Base-by-base conservation (phyloP, 2,329 filamentous ascomycete species). In the Daldinia sp. region DNA sequence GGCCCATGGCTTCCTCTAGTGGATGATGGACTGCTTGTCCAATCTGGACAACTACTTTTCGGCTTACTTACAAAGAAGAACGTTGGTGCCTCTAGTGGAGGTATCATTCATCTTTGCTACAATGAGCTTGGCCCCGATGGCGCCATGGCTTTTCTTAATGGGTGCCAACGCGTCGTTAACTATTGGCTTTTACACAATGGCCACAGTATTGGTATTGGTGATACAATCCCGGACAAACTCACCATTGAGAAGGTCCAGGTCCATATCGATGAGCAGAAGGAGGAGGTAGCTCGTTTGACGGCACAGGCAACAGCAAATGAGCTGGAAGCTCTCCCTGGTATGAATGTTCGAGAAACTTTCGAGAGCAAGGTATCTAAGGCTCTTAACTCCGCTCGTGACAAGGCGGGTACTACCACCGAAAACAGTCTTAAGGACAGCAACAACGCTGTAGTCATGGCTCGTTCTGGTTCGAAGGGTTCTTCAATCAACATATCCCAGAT, bases 401-500 rank as follows among this genome's bases (percentile, higher is more conserved):
- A 94, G 77, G 95, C 95, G 74, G 95, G 95, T 89, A 94, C 90
- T 19, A 91, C 89, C 51, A 96, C 95, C 0, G 92, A 96, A 78
- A 90, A 93, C 80, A 93, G 91, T 83, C 81, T 99, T 76, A 97
- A 97, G 81, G 93, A 97, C 78, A 83, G 91, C 72, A 99, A 99
- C 84, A 97, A 98, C 73, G 94, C 94, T 51, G 93, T 96, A 56
- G 92, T 93, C 74, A 99, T 98, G 92, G 93, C 96, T 63, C 88
- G 90, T 54, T 97, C 95, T 61, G 95, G 95, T 73, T 99, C 96
- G 70, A 99, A 99, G 83, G 95, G 95, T 77, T 98, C 95, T 2
- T 94, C 93, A 10, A 98, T 99, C 83, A 99, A 99, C 77, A 98
- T 99, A 72, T 97, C 96, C 13, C 95, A 99, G 79, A 99, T 99